Base-by-base conservation (phyloP, 1,284 basidiomycete genomes). In the Takashimella tepidaria region DNA sequence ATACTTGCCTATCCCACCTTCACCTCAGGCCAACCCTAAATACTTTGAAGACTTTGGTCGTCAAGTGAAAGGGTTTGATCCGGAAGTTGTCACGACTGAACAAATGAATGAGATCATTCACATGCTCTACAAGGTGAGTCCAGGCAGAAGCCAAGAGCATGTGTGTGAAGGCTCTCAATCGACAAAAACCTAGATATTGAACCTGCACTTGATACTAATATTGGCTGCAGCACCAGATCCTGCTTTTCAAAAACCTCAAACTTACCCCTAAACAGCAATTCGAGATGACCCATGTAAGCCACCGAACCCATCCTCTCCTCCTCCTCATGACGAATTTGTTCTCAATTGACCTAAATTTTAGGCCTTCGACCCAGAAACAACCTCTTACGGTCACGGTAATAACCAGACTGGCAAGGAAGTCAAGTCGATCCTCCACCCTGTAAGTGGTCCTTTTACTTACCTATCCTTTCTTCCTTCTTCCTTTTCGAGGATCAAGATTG, bases 231-330 rank as follows among this genome's bases (percentile, higher is more conserved):
- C 79, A 92, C 63, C 81, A 82, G 49, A 82, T 81, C 27, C 79
- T 92, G 26, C 79, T 92, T 51, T 91, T 92, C 78, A 81, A 86
- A 53, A 75, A 86, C 65, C 80, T 80, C 27, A 77, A 81, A 37
- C 71, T 92, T 24, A 82, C 84, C 2, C 89, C 89, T 0, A 87
- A 89, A 72, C 84, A 89, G 68, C 89, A 92, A 68, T 90, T 86
- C 72, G 82, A 82, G 20, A 73, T 92, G 55, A 91, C 88, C 6
- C 88, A 89, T 80, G 88, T 86, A 57, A 49, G 76, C 43, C n/a
- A n/a, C n/a, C n/a, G n/a, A n/a, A n/a, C n/a, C 25, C 23, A 16
- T 37, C 31, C 31, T 16, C 31, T 37, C 8, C 31, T 16, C 31
- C 43, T 49, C 46, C n/a, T 16, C 31, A 16, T 16, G 31, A 37